A percentile compares a stretch with the other conserved stretches of the same genome.
These are phyloP conservation scores for Botrytis aclada DNA, from an alignment of 2,329 filamentous ascomycete genomes.

Conservation along the genomic window DNA sequence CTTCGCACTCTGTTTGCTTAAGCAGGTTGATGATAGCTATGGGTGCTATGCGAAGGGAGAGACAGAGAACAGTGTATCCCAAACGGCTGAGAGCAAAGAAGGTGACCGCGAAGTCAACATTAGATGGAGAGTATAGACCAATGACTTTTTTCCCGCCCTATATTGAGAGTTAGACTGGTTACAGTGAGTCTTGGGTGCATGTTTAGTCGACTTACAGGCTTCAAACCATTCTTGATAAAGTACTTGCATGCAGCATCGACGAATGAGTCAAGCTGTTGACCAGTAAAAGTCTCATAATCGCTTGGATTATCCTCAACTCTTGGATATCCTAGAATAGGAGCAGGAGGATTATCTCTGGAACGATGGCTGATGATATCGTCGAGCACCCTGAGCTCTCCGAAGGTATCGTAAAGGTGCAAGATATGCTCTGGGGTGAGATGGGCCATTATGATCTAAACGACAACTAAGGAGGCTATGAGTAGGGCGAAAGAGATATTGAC, in stretches of 20 bases:
- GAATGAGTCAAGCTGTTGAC: constrained; percentile 26
- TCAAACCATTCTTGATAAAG: constrained; percentile 15
- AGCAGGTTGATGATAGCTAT: constrained; percentile 49
- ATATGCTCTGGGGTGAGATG: constrained; percentile 21
- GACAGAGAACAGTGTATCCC: constrained; percentile 51
- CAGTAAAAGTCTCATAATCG: constrained; percentile 29
- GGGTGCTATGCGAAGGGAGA: constrained; percentile 52
- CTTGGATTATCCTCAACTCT: constrained; percentile 22
- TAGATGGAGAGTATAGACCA: constrained; percentile 33
- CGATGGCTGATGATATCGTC: constrained; percentile 27
- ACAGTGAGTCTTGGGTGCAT: background rate
- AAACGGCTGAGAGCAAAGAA: constrained; percentile 51
- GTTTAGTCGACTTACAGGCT: constrained; percentile 18
- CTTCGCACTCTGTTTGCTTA: constrained; percentile 38
- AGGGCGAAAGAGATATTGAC: constrained; percentile 4
- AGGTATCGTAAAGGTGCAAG: constrained; percentile 21
- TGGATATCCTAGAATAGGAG: constrained; percentile 28
- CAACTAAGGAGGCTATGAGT: constrained; percentile 1
- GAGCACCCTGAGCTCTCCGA: constrained; percentile 22
- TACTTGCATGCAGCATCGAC: constrained; percentile 27
- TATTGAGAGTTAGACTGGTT: background rate
- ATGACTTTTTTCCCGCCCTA: constrained; percentile 20
- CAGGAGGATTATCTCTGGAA: constrained; percentile 23
- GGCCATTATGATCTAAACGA: constrained; percentile 18
- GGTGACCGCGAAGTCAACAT: constrained; percentile 49